Evolutionary conservation across 2,329 filamentous ascomycete genomes (phyloP).

Genomic region (Talaromyces sp.): DNA sequence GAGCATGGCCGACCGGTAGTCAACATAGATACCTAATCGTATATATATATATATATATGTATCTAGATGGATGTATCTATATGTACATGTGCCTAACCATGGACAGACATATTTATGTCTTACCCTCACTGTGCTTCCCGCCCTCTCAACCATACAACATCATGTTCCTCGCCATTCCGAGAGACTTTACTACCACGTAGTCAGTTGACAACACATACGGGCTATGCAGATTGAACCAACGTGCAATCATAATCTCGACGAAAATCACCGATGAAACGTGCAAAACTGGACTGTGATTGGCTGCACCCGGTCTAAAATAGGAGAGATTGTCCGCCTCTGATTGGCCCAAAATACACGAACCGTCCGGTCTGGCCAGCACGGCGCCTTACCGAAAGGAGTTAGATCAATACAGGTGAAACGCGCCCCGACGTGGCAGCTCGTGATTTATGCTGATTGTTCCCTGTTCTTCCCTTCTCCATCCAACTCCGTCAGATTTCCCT

Average conservation of each 20-base stretch:
- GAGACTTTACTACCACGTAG: too few species aligned
- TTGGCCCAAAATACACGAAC: constrained; percentile 1
- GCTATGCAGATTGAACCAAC: background rate
- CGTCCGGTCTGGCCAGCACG: background rate
- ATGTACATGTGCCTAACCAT: background rate
- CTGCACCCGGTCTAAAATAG: background rate
- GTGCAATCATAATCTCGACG: too few species aligned
- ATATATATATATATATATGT: too few species aligned
- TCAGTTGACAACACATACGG: background rate
- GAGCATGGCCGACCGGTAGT: too few species aligned
- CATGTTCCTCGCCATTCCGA: background rate
- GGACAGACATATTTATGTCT: background rate
- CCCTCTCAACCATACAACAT: background rate
- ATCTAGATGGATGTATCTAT: too few species aligned
- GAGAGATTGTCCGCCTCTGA: background rate
- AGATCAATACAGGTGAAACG: constrained; percentile 13
- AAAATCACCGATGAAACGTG: too few species aligned
- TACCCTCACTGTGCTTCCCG: background rate
- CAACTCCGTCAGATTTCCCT: too few species aligned
- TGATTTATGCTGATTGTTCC: background rate
- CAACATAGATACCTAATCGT: too few species aligned
- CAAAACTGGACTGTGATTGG: too few species aligned
- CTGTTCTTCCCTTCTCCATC: too few species aligned
- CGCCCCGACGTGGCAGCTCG: background rate
- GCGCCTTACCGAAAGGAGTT: constrained; percentile 6